A percentile compares a stretch with the other conserved stretches of the same genome.
These are phyloP conservation scores for Detonula confervacea DNA, from an alignment of 352 stramenopile species.

Conservation along the genomic window DNA sequence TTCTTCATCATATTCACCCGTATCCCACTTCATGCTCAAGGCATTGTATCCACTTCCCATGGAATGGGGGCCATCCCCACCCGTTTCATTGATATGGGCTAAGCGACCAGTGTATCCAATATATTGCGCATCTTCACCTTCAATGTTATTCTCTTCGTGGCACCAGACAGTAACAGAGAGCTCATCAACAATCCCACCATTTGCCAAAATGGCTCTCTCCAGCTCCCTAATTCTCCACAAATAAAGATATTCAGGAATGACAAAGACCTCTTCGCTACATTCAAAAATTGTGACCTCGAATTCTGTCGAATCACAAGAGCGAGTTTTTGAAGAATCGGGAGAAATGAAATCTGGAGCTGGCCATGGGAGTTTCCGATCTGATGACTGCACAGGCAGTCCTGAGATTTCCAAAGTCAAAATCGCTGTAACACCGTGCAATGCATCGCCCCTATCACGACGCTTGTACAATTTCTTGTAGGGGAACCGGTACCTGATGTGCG, in stretches of 20 bases:
- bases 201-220: slow-evolving; percentile 43
- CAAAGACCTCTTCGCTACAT: slow-evolving; percentile 65
- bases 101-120: slow-evolving; percentile 48
- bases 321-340: slow-evolving; percentile 38
- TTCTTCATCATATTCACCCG: slow-evolving; percentile 11
- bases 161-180: slow-evolving; percentile 37
- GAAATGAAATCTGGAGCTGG: slow-evolving; percentile 66
- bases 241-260: slow-evolving; percentile 75
- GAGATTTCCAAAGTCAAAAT: slow-evolving; percentile 80
- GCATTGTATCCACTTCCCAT: slow-evolving; percentile 69
- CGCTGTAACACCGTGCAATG: slow-evolving; percentile 64
- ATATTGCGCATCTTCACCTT: slow-evolving; percentile 65
- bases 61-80: slow-evolving; percentile 62
- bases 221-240: slow-evolving; percentile 46
- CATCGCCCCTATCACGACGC: slow-evolving; percentile 21
- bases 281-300: slow-evolving; percentile 84
- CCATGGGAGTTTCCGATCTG: slow-evolving; percentile 68
- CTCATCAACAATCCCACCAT: slow-evolving; percentile 36
- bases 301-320: slow-evolving; percentile 28
- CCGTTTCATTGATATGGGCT: slow-evolving; percentile 29
- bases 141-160: slow-evolving; percentile 25
- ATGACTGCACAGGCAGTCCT: slow-evolving; percentile 61
- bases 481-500: slow-evolving; percentile 75
- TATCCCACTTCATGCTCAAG: slow-evolving; percentile 50
- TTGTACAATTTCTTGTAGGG: slow-evolving; percentile 71